A percentile compares a stretch with the other conserved stretches of the same genome.
Evolutionary conservation across 2,329 filamentous ascomycete genomes (phyloP).

Genomic region (Fusarium marasasianum): DNA sequence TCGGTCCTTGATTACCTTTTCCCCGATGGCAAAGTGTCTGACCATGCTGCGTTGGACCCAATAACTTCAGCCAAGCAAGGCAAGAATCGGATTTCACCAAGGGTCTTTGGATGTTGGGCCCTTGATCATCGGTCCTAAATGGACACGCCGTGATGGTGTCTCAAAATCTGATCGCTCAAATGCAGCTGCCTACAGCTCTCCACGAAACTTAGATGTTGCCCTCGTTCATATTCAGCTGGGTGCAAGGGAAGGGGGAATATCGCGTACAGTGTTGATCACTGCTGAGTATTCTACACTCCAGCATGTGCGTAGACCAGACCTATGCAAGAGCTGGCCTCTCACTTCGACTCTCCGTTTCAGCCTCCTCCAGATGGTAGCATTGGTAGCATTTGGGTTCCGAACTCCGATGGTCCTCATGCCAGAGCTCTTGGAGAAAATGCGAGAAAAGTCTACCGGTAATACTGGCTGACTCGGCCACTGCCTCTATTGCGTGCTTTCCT

Average conservation of each 20-base stretch:
- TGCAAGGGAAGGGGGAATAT: background rate
- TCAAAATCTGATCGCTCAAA: background rate
- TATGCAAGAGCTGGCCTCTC: no score
- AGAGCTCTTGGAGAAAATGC: background rate
- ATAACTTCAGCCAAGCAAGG: background rate
- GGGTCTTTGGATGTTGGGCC: background rate
- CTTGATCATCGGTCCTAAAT: background rate
- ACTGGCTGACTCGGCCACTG: no score
- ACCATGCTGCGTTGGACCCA: background rate
- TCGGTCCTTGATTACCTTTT: background rate
- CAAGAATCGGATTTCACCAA: background rate
- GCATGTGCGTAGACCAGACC: background rate
- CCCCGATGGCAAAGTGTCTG: background rate
- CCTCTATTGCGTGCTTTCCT: background rate
- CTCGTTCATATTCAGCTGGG: background rate
- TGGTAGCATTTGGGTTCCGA: background rate
- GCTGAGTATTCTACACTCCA: background rate
- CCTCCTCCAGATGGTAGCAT: background rate
- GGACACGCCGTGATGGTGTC: background rate
- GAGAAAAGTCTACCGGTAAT: background rate
- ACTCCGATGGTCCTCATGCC: no score
- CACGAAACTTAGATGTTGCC: background rate
- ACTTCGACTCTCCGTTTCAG: background rate
- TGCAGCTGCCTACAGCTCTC: background rate
- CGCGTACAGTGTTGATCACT: background rate